Percentiles rank a stretch among this genome's conserved stretches.
These are phyloP conservation scores for Notholithocarpus densiflorus DNA, from an alignment of 306 rosid species.

Conservation along the genomic window DNA sequence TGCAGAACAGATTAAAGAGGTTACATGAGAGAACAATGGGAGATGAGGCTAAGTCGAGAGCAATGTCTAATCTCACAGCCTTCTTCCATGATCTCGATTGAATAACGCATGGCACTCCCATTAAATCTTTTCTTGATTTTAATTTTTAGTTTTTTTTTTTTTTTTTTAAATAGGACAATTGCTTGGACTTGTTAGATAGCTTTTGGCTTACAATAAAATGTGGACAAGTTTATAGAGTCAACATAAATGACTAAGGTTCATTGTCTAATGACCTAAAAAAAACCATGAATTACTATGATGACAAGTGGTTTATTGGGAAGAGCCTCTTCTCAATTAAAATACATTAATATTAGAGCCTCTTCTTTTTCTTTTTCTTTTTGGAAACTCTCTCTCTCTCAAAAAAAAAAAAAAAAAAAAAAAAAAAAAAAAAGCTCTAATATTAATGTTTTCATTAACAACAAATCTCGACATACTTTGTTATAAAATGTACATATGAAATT, in stretches of 20 bases:
- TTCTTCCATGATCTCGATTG: conserved; percentile 37
- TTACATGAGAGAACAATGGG: conserved; percentile 47
- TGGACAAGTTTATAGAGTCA: background rate
- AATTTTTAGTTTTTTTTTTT: background rate
- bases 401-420: no score
- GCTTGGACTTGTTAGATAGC: background rate
- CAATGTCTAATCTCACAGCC: conserved; percentile 27
- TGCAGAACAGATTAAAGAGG: conserved; percentile 33
- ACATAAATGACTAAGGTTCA: background rate
- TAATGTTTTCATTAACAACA: no score
- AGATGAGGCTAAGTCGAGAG: conserved; percentile 23
- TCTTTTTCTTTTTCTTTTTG: no score
- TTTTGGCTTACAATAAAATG: background rate
- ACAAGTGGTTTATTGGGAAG: no score
- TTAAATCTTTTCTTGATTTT: background rate
- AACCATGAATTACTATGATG: background rate
- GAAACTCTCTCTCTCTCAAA: no score
- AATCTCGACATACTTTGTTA: no score
- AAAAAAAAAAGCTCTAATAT: no score
- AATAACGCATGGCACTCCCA: background rate
- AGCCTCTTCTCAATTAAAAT: no score
- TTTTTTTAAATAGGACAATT: background rate
- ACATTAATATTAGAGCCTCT: no score
- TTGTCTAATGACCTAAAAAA: no score
- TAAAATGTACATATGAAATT: no score